Percentiles rank a stretch among this genome's conserved stretches.
Conservation (phyloP, 768 basidiomycete genomes). For the Lactifluus rugatus region DNA sequence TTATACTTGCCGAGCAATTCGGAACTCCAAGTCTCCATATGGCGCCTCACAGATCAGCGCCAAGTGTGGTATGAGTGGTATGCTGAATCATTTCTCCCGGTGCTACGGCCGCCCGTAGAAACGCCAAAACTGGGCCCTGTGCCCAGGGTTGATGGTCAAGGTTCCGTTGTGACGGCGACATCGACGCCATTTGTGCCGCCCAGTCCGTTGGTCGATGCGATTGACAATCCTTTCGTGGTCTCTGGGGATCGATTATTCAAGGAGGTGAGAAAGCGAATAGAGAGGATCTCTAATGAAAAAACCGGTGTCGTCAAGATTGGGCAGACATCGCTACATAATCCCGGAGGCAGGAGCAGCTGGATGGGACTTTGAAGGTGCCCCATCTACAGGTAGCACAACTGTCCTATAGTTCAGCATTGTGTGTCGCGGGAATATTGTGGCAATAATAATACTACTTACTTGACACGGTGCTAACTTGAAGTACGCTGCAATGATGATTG, state of each 20-base stretch:
- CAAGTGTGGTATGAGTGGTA: conserved; percentile 99
- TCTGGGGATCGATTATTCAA: conserved; percentile 18
- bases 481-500: not conserved
- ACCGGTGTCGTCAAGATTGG: conserved; percentile 76
- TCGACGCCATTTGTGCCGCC: conserved; percentile 29
- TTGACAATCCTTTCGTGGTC: conserved; percentile 32
- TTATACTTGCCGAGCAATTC: conserved; percentile 87
- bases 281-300: conserved; percentile 22
- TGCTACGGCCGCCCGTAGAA: conserved; percentile 32
- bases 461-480: not conserved
- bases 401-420: not conserved
- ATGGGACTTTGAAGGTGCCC: conserved; percentile 54
- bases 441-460: not conserved
- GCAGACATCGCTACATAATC: conserved; percentile 88
- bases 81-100: conserved; percentile 82
- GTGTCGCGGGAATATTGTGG: not conserved
- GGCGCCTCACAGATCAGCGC: conserved; percentile 82
- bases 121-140: conserved; percentile 25
- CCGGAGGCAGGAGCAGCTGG: conserved; percentile 85
- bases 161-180: conserved; percentile 17
- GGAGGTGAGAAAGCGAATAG: conserved; percentile 11
- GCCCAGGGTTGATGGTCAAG: conserved; percentile 19
- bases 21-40: conserved; percentile 87
- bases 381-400: not conserved
- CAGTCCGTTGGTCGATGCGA: conserved; percentile 67